A percentile compares a stretch with the other conserved stretches of the same genome.
phyloP scores from a whole-genome alignment of 2,329 filamentous ascomycete genomes.

The Xylariaceae sp. region DNA sequence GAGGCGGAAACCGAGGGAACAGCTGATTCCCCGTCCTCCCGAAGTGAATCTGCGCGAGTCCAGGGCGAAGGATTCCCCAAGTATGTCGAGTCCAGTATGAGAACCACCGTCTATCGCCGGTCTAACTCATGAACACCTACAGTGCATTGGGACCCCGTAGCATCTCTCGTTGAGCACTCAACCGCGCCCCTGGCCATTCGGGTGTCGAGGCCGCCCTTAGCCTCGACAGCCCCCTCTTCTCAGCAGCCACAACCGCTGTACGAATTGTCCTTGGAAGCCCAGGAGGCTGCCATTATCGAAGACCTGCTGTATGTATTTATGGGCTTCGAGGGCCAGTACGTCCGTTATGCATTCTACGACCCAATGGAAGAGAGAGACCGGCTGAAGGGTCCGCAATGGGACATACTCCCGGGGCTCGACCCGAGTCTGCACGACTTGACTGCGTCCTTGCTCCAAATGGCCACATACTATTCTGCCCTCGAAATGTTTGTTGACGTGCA shows the following conservation, averaged over 20 bases:
- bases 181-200: constrained; percentile 47
- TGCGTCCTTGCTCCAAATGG: constrained; percentile 85
- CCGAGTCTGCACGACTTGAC: constrained; percentile 87
- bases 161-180: constrained; percentile 63
- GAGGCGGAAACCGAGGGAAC: constrained; percentile 33
- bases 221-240: constrained; percentile 65
- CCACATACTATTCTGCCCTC: constrained; percentile 86
- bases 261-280: constrained; percentile 70
- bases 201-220: constrained; percentile 64
- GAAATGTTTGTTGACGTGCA: constrained; percentile 94
- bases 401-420: constrained; percentile 77
- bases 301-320: constrained; percentile 94
- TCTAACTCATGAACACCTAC: constrained; percentile 23
- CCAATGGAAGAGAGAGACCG: constrained; percentile 82
- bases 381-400: constrained; percentile 75
- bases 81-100: constrained; percentile 31
- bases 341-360: constrained; percentile 83
- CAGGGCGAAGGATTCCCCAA: constrained; percentile 44
- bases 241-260: constrained; percentile 65
- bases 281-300: constrained; percentile 84
- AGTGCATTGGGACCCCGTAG: constrained; percentile 75
- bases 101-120: not conserved
- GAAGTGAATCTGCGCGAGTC: constrained; percentile 42
- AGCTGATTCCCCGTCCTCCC: constrained; percentile 36
- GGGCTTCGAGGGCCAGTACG: constrained; percentile 98